Evolutionary conservation across 2,329 filamentous ascomycete species (phyloP), one percentile per base, ranked within the genome.

Genomic region (Epichloe scottii): DNA sequence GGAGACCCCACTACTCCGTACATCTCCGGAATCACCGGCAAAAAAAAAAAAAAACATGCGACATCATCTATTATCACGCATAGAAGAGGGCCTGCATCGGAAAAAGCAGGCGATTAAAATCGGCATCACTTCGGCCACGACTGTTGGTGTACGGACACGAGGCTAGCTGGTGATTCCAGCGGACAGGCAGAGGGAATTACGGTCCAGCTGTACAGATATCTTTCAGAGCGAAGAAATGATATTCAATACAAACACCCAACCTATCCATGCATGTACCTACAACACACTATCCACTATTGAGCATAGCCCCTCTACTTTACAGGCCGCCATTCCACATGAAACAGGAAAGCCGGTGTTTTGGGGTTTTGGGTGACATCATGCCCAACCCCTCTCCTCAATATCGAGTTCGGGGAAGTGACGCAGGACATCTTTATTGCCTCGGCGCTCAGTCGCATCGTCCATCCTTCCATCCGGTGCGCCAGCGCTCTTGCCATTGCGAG

Each of bases 401-500:
- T 30, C 8, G 26, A 30, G 26, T 4, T 11, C 3, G 26, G 26
- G 8, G 26, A 30, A 30, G 26, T 30, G 26, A 30, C 26, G 26
- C 26, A 30, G 26, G 26, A 30, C 7, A 14, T 39, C 30, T 19
- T 19, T 30, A 8, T 34, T 19, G 38, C 6, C 5, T 14, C 37
- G 17, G 11, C 11, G 11, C 59, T 63, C 54, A 81, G 56, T 80
- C 79, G 59, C 80, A 84, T 3, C 77, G 72, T 33, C 80, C 80
- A 60, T 84, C 83, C 64, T 79, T 81, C 84, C 87, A 96, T 0
- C 93, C 93, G 1, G 86, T 93, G 69, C 86, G 77, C 93, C 93
- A 98, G 66, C 93, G 79, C 75, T 97, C 87, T 66, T 96, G 84
- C 91, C 93, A 97, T 61, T 75, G 79, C 51, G 73, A 74, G 70